Evolutionary conservation across 2,329 filamentous ascomycete species (phyloP).

Genomic region (Hymenoscyphus infarciens): DNA sequence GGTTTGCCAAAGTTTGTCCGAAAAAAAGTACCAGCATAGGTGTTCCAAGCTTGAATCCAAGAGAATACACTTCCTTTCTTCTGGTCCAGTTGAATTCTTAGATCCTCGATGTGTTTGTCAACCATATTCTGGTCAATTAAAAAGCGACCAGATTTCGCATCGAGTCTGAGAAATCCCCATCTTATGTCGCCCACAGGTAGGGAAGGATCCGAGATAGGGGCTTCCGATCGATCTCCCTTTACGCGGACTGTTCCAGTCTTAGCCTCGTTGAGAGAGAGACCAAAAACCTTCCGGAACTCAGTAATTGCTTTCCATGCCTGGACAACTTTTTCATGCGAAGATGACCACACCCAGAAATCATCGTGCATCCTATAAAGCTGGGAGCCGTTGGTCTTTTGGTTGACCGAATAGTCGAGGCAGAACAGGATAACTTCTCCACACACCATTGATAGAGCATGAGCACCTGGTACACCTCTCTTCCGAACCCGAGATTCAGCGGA

Average conservation of each 20-base stretch:
- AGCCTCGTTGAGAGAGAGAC: constrained; percentile 54
- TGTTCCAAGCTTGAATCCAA: constrained; percentile 59
- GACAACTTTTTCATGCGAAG: constrained; percentile 47
- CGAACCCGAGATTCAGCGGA: constrained; percentile 43
- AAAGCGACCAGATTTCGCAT: constrained; percentile 47
- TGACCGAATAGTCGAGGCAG: constrained; percentile 63
- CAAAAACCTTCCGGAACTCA: constrained; percentile 52
- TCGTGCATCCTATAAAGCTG: constrained; percentile 61
- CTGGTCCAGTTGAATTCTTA: constrained; percentile 50
- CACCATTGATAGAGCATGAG: constrained; percentile 55
- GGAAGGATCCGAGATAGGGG: constrained; percentile 17
- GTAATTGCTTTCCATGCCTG: constrained; percentile 57
- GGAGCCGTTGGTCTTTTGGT: constrained; percentile 51
- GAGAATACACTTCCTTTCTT: constrained; percentile 50
- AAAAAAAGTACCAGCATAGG: constrained; percentile 55
- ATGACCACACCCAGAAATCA: constrained; percentile 64
- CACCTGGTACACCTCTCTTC: constrained; percentile 56
- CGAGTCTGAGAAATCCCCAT: constrained; percentile 57
- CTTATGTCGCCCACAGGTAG: constrained; percentile 52
- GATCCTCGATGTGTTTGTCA: constrained; percentile 53
- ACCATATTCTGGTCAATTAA: constrained; percentile 53
- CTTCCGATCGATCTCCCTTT: constrained; percentile 21
- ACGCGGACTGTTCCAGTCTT: constrained; percentile 53
- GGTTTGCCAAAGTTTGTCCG: constrained; percentile 54
- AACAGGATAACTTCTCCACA: constrained; percentile 61